A percentile compares a stretch with the other conserved stretches of the same genome.
Evolutionary conservation across 139 green algal genomes (phyloP).

Genomic region (Closterium sp.): DNA sequence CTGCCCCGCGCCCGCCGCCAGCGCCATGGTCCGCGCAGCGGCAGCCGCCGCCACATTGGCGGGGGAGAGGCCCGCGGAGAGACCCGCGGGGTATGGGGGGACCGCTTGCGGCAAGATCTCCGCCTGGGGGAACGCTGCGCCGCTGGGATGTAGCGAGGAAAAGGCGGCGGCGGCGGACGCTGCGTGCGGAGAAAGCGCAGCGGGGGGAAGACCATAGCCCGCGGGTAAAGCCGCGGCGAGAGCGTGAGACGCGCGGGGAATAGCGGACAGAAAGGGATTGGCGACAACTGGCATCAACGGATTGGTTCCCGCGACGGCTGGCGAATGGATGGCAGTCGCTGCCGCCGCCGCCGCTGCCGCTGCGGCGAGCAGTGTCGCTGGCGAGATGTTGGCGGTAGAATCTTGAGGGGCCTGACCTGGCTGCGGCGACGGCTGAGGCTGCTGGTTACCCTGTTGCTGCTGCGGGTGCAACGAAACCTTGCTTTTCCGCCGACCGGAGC

Average conservation of each 20-base stretch:
- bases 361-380: neutral
- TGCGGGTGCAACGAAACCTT: constrained; percentile 47
- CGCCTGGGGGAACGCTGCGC: neutral
- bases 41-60: neutral
- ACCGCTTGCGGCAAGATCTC: neutral
- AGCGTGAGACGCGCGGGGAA: neutral
- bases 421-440: neutral
- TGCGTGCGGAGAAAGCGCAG: neutral
- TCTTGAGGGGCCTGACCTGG: neutral
- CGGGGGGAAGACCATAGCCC: neutral
- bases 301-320: neutral
- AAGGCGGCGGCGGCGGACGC: no score
- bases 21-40: neutral
- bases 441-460: neutral
- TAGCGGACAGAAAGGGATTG: neutral
- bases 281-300: neutral
- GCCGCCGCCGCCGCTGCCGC: no score
- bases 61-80: neutral
- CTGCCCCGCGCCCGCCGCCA: neutral
- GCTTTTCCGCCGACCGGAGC: constrained; percentile 79
- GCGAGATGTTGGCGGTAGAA: neutral
- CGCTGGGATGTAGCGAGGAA: no score
- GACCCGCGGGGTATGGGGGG: neutral
- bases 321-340: neutral
- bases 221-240: neutral